Evolutionary conservation across 345 rosid species (phyloP).

Genomic region (Populus alba): DNA sequence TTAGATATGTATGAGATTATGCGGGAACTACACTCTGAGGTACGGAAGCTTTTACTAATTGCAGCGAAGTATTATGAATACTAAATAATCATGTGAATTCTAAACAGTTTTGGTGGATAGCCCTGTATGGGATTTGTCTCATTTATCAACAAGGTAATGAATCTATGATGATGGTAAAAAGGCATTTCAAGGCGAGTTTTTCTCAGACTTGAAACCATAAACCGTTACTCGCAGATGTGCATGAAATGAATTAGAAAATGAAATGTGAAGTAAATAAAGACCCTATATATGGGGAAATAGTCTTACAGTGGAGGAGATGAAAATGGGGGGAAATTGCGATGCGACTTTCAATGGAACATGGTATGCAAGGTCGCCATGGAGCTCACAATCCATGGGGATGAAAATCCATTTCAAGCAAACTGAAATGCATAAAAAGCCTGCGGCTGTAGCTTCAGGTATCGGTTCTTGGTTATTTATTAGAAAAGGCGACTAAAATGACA

Average conservation of each 20-base stretch:
- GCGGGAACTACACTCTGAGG: conserved; percentile 95
- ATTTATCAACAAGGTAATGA: neutral
- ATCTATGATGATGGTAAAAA: neutral
- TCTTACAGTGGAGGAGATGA: neutral
- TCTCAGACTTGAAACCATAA: neutral
- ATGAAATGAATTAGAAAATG: neutral
- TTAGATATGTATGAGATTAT: conserved; percentile 97
- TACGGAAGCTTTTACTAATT: conserved; percentile 27
- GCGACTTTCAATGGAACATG: neutral
- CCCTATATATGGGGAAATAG: neutral
- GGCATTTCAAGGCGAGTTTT: neutral
- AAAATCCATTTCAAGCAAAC: neutral
- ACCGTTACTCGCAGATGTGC: neutral
- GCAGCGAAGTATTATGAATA: neutral
- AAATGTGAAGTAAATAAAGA: neutral
- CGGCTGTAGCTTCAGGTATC: neutral
- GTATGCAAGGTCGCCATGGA: neutral
- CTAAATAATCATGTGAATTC: neutral
- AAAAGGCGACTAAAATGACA: neutral
- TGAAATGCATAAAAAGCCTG: neutral
- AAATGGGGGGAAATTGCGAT: neutral
- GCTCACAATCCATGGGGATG: neutral
- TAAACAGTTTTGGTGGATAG: neutral
- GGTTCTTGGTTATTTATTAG: neutral
- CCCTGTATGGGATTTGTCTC: neutral